Evolutionary conservation across 1,284 basidiomycete genomes (phyloP).

Genomic region (Irpex sp.): DNA sequence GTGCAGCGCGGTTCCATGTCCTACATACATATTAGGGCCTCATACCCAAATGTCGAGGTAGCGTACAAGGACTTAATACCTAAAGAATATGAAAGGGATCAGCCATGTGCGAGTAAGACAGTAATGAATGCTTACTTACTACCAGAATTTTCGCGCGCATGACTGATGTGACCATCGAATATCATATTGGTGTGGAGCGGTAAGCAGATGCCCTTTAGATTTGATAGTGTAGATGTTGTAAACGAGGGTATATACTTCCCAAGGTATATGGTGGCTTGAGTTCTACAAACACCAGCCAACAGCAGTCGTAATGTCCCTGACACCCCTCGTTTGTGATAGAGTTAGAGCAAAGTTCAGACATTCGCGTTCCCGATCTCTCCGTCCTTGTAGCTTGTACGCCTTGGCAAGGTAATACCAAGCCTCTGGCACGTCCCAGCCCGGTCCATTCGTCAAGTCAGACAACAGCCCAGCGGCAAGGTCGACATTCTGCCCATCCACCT

Average conservation of each 20-base stretch:
- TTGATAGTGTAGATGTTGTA: neutral
- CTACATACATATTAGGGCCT: too few relatives aligned
- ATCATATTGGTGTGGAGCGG: too few relatives aligned
- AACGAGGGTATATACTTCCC: neutral
- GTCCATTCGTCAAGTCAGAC: constrained; percentile 54
- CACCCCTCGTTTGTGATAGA: constrained; percentile 65
- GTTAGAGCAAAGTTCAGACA: constrained; percentile 72
- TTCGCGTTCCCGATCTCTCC: constrained; percentile 69
- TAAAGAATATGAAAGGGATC: too few relatives aligned
- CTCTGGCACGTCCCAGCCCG: constrained; percentile 87
- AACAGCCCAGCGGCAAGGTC: constrained; percentile 73
- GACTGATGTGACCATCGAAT: too few relatives aligned
- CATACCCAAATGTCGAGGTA: too few relatives aligned
- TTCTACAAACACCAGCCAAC: constrained; percentile 69
- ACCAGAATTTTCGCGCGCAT: too few relatives aligned
- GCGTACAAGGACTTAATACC: too few relatives aligned
- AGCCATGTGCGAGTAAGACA: too few relatives aligned
- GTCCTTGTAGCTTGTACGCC: constrained; percentile 72
- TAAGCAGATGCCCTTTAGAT: neutral
- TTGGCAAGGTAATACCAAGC: constrained; percentile 89
- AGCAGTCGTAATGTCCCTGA: constrained; percentile 60
- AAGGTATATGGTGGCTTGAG: constrained; percentile 2
- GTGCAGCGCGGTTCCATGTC: too few relatives aligned
- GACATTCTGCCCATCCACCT: constrained; percentile 46
- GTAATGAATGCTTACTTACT: too few relatives aligned